These are phyloP conservation scores for Trichothecium sympodiale DNA, from an alignment of 2,329 filamentous ascomycete species.

Conservation along the genomic window DNA sequence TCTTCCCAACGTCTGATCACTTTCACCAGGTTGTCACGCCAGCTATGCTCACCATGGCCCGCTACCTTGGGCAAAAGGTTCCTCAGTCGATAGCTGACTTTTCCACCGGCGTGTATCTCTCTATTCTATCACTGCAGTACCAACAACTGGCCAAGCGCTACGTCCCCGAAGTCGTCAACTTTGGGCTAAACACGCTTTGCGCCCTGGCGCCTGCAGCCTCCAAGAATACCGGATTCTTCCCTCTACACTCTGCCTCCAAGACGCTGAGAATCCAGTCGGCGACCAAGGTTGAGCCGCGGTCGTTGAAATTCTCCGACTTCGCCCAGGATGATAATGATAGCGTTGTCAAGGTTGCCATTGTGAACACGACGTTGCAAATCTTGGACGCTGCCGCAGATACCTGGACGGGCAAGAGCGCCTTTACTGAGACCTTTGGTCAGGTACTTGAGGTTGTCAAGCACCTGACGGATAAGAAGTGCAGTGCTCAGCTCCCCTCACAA, in stretches of 20 bases:
- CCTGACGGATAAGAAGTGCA: constrained; percentile 42
- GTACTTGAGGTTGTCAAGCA: constrained; percentile 46
- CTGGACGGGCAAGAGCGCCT: constrained; percentile 65
- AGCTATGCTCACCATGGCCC: constrained; percentile 70
- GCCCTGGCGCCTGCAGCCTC: constrained; percentile 48
- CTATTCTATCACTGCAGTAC: constrained; percentile 70
- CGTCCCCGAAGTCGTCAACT: constrained; percentile 80
- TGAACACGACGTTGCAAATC: constrained; percentile 53
- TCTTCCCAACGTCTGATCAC: constrained; percentile 93
- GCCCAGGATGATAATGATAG: constrained; percentile 22
- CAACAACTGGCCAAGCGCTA: constrained; percentile 77
- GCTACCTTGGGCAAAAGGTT: constrained; percentile 70
- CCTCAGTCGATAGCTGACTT: constrained; percentile 56
- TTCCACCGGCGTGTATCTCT: constrained; percentile 66
- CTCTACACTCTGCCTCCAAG: constrained; percentile 43
- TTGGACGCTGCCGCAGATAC: constrained; percentile 57
- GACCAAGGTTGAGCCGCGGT: constrained; percentile 31
- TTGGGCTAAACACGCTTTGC: constrained; percentile 62
- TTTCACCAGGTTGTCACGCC: constrained; percentile 94
- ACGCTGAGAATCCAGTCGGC: constrained; percentile 34
- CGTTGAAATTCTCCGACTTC: constrained; percentile 50
- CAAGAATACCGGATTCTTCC: constrained; percentile 43
- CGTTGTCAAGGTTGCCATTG: constrained; percentile 42
- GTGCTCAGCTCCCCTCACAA: constrained; percentile 34
- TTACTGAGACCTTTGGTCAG: constrained; percentile 68